phyloP scores from a whole-genome alignment of 2,329 filamentous ascomycete species.

The Sarocladium kiliense region DNA sequence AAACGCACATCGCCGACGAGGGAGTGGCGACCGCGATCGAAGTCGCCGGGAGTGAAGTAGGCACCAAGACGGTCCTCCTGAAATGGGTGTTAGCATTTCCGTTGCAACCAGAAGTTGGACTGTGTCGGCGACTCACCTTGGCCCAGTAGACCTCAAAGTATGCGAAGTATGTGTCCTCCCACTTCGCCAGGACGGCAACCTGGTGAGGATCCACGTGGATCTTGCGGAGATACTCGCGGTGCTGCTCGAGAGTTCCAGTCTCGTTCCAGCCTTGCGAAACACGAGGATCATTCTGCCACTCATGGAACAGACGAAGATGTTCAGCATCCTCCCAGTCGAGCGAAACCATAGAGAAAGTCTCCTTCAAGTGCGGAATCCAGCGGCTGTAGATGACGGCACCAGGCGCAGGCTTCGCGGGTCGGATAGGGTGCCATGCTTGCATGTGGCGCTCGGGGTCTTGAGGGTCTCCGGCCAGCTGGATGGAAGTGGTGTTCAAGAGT shows the following conservation, averaged over 20 bases:
- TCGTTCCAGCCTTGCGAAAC: constrained; percentile 78
- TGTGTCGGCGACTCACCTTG: constrained; percentile 33
- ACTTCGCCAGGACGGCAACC: constrained; percentile 63
- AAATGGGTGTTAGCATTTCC: too few species aligned
- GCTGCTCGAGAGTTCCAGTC: constrained; percentile 69
- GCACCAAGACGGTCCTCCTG: constrained; percentile 52
- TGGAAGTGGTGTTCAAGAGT: constrained; percentile 39
- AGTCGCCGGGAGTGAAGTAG: constrained; percentile 51
- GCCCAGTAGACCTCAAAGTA: constrained; percentile 81
- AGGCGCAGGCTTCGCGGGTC: constrained; percentile 65
- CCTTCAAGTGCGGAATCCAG: constrained; percentile 69
- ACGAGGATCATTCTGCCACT: constrained; percentile 79
- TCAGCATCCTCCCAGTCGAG: constrained; percentile 60
- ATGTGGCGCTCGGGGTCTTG: constrained; percentile 33
- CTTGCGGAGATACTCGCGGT: constrained; percentile 64
- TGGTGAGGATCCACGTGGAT: constrained; percentile 69
- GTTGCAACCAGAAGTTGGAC: not conserved
- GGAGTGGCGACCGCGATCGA: constrained; percentile 53
- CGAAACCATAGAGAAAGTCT: constrained; percentile 74
- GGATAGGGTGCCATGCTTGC: constrained; percentile 64
- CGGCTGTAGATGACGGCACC: constrained; percentile 71
- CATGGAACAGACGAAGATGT: constrained; percentile 68
- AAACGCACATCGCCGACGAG: constrained; percentile 55
- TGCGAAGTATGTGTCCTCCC: constrained; percentile 65
- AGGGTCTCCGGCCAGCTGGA: constrained; percentile 32